These are phyloP conservation scores for Bidens hawaiensis DNA, from an alignment of 140 eudicot genomes.

Conservation along the genomic window DNA sequence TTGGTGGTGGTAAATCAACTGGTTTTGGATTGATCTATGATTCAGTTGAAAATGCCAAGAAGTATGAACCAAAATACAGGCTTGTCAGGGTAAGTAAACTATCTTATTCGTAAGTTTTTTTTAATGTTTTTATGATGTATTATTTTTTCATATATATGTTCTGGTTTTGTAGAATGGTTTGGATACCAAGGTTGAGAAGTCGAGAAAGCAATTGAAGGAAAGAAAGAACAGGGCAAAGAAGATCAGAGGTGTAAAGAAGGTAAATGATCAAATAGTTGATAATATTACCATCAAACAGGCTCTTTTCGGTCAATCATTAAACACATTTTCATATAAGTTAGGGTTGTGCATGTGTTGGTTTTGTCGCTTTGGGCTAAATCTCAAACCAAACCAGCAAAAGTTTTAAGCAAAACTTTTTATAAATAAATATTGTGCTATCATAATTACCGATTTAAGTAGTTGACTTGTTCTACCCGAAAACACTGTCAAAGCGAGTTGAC, in stretches of 20 bases:
- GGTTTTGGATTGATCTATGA: constrained; percentile 81
- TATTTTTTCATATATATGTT: not conserved
- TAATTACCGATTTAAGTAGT: too few species aligned
- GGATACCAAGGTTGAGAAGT: constrained; percentile 68
- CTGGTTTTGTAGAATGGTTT: constrained; percentile 49
- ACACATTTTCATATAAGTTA: too few species aligned
- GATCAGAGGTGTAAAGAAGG: constrained; percentile 83
- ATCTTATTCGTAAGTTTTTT: not conserved
- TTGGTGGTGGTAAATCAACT: constrained; percentile 79
- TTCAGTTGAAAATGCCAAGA: constrained; percentile 73
- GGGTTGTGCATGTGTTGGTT: too few species aligned
- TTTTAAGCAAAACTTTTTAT: too few species aligned
- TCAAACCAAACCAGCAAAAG: too few species aligned
- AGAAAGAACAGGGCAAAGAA: constrained; percentile 76
- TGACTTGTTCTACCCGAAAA: too few species aligned
- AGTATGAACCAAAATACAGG: constrained; percentile 77
- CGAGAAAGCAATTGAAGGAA: constrained; percentile 69
- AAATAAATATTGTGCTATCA: too few species aligned
- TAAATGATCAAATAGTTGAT: constrained; percentile 4
- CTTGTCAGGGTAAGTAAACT: constrained; percentile 75
- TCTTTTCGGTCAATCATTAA: too few species aligned
- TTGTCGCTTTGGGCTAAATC: too few species aligned
- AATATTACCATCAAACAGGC: too few species aligned
- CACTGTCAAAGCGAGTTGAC: too few species aligned
- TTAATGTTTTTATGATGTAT: too few species aligned